Percentiles rank a stretch among this genome's conserved stretches.
Conservation (phyloP, 2,329 filamentous ascomycete species). For the Xylariaceae sp. region DNA sequence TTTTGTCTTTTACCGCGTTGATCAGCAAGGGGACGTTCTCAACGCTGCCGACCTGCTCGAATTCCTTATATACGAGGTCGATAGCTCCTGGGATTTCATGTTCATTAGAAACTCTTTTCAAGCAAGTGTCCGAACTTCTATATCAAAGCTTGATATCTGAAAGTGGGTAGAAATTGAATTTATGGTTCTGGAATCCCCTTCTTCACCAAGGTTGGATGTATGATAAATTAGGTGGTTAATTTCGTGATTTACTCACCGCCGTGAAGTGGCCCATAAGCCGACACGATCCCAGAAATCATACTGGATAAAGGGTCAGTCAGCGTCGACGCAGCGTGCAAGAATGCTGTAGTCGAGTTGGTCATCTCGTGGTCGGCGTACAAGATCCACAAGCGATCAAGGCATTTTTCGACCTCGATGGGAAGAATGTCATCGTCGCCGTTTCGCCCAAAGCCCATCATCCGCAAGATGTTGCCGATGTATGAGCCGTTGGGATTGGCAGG, state of each 20-base stretch:
- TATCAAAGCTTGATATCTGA: no score
- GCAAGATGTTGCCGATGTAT: constrained; percentile 46
- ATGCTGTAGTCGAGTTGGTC: constrained; percentile 47
- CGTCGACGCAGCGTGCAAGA: constrained; percentile 47
- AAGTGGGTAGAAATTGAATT: no score
- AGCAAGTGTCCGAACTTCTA: no score
- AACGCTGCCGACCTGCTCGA: constrained; percentile 32
- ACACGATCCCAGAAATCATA: constrained; percentile 41
- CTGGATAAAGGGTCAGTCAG: constrained; percentile 46
- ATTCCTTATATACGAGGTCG: constrained; percentile 45
- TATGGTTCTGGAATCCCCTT: no score
- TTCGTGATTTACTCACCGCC: constrained; percentile 22
- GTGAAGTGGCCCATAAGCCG: constrained; percentile 47
- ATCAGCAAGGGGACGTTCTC: constrained; percentile 9
- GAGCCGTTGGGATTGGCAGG: constrained; percentile 25
- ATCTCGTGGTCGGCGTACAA: constrained; percentile 50
- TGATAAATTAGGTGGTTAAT: no score
- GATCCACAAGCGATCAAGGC: constrained; percentile 41
- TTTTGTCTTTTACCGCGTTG: no score
- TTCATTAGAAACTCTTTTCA: no score
- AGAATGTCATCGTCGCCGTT: constrained; percentile 13
- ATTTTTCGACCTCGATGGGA: constrained; percentile 5
- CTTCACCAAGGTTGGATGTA: no score
- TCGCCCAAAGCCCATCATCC: constrained; percentile 42
- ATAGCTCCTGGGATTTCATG: constrained; percentile 40